Base-by-base conservation (phyloP, 768 basidiomycete genomes). In the Wakefieldia striispora region DNA sequence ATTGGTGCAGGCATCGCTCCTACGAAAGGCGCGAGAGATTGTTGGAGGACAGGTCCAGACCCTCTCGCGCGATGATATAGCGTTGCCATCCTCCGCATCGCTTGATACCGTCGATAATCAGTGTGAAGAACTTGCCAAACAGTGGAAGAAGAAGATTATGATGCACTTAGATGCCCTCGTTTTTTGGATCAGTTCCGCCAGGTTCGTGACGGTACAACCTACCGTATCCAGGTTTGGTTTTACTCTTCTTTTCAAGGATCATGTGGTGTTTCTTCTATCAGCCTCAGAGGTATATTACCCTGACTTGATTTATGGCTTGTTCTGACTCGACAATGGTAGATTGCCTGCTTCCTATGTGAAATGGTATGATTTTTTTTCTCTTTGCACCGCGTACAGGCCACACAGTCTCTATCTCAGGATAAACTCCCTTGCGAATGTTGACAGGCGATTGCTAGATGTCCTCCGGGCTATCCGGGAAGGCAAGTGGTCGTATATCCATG, bases 251-350 rank as follows among this genome's bases (percentile, higher is more conserved):
- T n/a, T n/a, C n/a, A 61, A 91, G 89, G 60, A 89, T 91, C 46
- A 90, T 91, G 87, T 91, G 89, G 89, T 90, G 88, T 58, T 91
- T 87, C 66, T 84, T 88, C 63, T 91, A 91, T 58, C 74, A 84
- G 59, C 87, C 88, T 4, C 72, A 79, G 54, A 80, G 84, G 86
- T 88, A 60, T 42, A 58, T 54, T 14, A 33, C 6, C 39, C 24
- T 11, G 7, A 36, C 36, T 29, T 14, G 16, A 14, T 17, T 10
- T 8, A 0, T 34, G n/a, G 17, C 31, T 27, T 17, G 26, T 47
- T 45, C 48, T 53, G 42, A 51, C 46, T 39, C 10, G 21, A 24
- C 35, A 12, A 26, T 45, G 21, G n/a, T 63, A 75, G 75, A 31
- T 62, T 78, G 12, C 72, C 74, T 21, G 47, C 40, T 27, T 58